Evolutionary conservation across 2,329 filamentous ascomycete species (phyloP).

Genomic region (Reticulascus tulasneorum): DNA sequence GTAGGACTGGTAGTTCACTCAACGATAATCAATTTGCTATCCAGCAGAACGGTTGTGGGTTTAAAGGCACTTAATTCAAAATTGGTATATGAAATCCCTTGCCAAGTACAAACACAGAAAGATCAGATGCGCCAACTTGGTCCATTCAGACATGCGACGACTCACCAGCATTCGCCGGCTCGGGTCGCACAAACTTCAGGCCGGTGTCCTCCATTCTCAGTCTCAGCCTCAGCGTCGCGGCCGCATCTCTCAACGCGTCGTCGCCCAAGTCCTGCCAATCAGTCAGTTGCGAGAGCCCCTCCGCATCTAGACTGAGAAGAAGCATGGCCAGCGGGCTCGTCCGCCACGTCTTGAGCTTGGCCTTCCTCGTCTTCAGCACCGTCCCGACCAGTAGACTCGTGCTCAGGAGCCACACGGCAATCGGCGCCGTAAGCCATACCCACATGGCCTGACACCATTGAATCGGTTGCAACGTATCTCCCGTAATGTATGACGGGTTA

Average conservation of each 20-base stretch:
- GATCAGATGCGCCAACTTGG: too few relatives aligned
- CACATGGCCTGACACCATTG: constrained; percentile 3
- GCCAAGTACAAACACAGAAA: too few relatives aligned
- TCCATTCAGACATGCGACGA: too few relatives aligned
- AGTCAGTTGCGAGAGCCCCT: constrained; percentile 2
- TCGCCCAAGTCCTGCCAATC: constrained; percentile 8
- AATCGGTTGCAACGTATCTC: not conserved
- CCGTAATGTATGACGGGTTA: not conserved
- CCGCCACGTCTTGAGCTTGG: constrained; percentile 6
- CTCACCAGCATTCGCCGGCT: too few relatives aligned
- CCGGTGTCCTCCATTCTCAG: constrained; percentile 1
- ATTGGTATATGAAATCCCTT: too few relatives aligned
- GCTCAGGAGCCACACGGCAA: constrained; percentile 5
- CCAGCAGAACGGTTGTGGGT: too few relatives aligned
- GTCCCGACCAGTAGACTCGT: constrained; percentile 5
- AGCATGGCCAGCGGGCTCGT: constrained; percentile 9
- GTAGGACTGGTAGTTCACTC: too few relatives aligned
- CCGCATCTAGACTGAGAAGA: constrained; percentile 4
- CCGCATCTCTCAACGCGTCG: constrained; percentile 1
- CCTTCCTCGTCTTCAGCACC: constrained; percentile 6
- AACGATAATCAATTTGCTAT: too few relatives aligned
- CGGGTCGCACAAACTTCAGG: constrained; percentile 3
- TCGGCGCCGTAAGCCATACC: constrained; percentile 3
- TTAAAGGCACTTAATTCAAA: too few relatives aligned
- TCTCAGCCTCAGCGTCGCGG: constrained; percentile 1